Evolutionary conservation across 768 basidiomycete species (phyloP).

Genomic region (Rhizopogon vesiculosus): DNA sequence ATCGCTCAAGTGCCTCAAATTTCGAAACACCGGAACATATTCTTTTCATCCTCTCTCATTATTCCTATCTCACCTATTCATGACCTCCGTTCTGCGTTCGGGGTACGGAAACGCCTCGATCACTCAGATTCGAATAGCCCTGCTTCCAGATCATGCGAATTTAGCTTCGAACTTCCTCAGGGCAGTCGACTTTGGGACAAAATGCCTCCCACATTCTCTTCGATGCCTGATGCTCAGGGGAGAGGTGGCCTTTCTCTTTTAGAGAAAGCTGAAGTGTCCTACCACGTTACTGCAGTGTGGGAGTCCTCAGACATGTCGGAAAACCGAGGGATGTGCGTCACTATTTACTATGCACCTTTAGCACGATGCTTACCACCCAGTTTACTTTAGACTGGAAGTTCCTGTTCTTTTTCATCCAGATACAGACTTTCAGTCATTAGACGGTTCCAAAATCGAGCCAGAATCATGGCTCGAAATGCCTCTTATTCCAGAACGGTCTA

Average conservation of each 20-base stretch:
- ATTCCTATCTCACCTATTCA: conserved; percentile 32
- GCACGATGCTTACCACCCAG: conserved; percentile 3
- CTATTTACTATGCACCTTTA: not conserved
- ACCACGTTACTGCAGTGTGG: conserved; percentile 56
- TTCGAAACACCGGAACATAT: conserved; percentile 37
- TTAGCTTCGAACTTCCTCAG: conserved; percentile 53
- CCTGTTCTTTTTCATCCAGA: conserved; percentile 62
- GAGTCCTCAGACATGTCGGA: conserved; percentile 44
- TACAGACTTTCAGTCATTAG: conserved; percentile 52
- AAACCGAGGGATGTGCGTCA: conserved; percentile 44
- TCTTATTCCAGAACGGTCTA: conserved; percentile 53
- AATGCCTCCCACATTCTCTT: conserved; percentile 55
- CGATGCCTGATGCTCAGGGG: conserved; percentile 24
- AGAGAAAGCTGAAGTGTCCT: conserved; percentile 43
- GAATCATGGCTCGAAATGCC: conserved; percentile 69
- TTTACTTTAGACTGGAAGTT: conserved; percentile 48
- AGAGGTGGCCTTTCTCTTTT: conserved; percentile 18
- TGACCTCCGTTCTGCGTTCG: conserved; percentile 26
- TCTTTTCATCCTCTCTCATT: conserved; percentile 42
- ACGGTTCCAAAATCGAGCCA: conserved; percentile 37
- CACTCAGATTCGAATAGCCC: conserved; percentile 32
- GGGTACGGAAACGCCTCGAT: conserved; percentile 45
- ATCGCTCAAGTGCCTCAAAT: conserved; percentile 14
- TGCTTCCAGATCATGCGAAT: conserved; percentile 32
- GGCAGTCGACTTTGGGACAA: conserved; percentile 48